Evolutionary conservation across 2,329 filamentous ascomycete species (phyloP), one percentile per base, ranked within the genome.

Genomic region (Zarea fungicola): DNA sequence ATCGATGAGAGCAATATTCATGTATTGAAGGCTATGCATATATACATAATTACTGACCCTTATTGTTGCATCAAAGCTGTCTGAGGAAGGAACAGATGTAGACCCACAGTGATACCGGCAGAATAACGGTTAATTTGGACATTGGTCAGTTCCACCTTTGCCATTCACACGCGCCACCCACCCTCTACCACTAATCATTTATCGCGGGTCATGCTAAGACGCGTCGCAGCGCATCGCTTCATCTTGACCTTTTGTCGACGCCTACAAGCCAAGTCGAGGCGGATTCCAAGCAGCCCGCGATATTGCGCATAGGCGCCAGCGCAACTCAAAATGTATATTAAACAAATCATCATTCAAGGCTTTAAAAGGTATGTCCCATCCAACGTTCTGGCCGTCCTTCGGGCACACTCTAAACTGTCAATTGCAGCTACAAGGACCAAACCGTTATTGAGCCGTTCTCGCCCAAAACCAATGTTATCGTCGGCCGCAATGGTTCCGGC

Each of bases 281-380:
- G 41, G 26, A 34, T 34, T 39, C 16, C 25, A n/a, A 28, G 26
- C 23, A 28, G 16, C 35, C 26, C 41, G 22, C 50, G 14, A 67
- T 67, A 65, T 62, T 59, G 67, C 67, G 67, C 65, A 57, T 54
- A 54, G 62, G 66, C 65, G 65, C 63, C 61, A 55, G 62, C 64
- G 60, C 59, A 62, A 58, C 58, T 62, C 67, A 76, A 60, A 65
- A 96, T 96, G 91, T 93, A 95, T 76, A 96, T 99, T 80, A 99
- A 99, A 71, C 93, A 99, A 75, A 96, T 97, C 69, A 97, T 96
- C 69, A 97, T 99, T 66, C 93, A 99, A 70, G 93, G 93, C 83
- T 99, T 99, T 75, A 99, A 99, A 74, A 96, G 90, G 90, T 95
- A 69, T 58, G 70, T 63, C 49, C 45, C 36, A 40, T 42, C 32